Evolutionary conservation across 257 asterid species (phyloP).

Genomic region (Gentiana dahurica): DNA sequence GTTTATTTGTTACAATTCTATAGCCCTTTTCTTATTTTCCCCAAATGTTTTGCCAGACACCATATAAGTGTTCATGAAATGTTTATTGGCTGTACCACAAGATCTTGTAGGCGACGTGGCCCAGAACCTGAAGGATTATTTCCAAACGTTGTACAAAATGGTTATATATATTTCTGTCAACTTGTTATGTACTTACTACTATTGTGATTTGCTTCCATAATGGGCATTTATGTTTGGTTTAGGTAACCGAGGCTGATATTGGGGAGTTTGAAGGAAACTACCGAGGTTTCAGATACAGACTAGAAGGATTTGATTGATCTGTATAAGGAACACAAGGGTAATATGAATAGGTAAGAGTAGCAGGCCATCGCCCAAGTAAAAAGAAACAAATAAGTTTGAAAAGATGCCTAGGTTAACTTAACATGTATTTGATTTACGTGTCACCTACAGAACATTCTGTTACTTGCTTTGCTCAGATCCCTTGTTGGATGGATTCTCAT

Average conservation of each 20-base stretch:
- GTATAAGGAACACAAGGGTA: slow-evolving; percentile 61
- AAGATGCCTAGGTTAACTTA: too few species aligned
- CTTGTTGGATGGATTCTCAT: slow-evolving; percentile 78
- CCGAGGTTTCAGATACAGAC: slow-evolving; percentile 84
- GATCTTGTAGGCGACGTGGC: slow-evolving; percentile 77
- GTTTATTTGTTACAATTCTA: too few species aligned
- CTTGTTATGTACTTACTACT: neutral
- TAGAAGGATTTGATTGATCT: slow-evolving; percentile 72
- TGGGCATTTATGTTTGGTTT: slow-evolving; percentile 4
- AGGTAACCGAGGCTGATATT: slow-evolving; percentile 85
- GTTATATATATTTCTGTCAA: slow-evolving; percentile 20
- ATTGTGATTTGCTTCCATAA: neutral
- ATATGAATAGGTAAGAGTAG: slow-evolving; percentile 59
- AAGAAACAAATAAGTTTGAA: too few species aligned
- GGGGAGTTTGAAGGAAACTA: slow-evolving; percentile 86
- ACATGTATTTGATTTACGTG: neutral
- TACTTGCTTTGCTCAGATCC: slow-evolving; percentile 90
- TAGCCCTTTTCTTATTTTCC: too few species aligned
- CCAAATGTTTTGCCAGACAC: too few species aligned
- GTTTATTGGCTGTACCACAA: slow-evolving; percentile 28
- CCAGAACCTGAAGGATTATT: slow-evolving; percentile 67
- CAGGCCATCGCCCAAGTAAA: too few species aligned
- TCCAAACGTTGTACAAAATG: slow-evolving; percentile 74
- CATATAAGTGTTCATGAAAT: too few species aligned
- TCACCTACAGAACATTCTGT: slow-evolving; percentile 61